These are phyloP conservation scores for Psilocybe tampanensis DNA, from an alignment of 768 basidiomycete genomes.

Conservation along the genomic window DNA sequence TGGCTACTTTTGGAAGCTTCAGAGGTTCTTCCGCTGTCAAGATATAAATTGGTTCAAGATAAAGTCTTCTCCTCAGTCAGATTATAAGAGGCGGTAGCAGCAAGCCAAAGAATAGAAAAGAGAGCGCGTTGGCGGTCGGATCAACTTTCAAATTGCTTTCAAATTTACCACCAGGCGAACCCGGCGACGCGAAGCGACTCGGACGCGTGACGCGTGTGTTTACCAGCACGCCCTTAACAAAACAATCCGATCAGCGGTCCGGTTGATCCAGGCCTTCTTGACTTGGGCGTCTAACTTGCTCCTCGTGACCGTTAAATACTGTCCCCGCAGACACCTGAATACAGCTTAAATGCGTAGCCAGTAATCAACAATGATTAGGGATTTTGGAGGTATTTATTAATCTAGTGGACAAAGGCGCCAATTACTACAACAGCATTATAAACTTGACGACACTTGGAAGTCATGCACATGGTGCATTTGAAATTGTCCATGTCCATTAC, in stretches of 20 bases:
- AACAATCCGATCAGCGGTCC: background rate
- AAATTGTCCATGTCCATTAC: background rate
- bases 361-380: too few relatives aligned
- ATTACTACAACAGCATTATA: too few relatives aligned
- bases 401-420: too few relatives aligned
- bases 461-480: too few relatives aligned
- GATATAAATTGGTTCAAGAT: background rate
- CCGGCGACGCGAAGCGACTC: background rate
- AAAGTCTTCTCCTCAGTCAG: background rate
- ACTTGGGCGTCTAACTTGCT: too few relatives aligned
- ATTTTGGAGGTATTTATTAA: too few relatives aligned
- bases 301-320: too few relatives aligned
- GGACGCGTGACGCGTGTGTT: background rate
- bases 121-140: background rate
- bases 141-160: too few relatives aligned
- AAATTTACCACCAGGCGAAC: too few relatives aligned
- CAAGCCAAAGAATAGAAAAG: background rate
- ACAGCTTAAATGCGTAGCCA: too few relatives aligned
- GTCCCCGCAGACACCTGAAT: too few relatives aligned
- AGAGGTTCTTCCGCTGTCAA: slow-evolving; percentile 5
- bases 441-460: too few relatives aligned
- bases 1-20: slow-evolving; percentile 13
- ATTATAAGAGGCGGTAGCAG: background rate
- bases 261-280: background rate
- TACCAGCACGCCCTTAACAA: background rate